These are phyloP conservation scores for Camelina laxa DNA, from an alignment of 345 rosid species.

Conservation along the genomic window DNA sequence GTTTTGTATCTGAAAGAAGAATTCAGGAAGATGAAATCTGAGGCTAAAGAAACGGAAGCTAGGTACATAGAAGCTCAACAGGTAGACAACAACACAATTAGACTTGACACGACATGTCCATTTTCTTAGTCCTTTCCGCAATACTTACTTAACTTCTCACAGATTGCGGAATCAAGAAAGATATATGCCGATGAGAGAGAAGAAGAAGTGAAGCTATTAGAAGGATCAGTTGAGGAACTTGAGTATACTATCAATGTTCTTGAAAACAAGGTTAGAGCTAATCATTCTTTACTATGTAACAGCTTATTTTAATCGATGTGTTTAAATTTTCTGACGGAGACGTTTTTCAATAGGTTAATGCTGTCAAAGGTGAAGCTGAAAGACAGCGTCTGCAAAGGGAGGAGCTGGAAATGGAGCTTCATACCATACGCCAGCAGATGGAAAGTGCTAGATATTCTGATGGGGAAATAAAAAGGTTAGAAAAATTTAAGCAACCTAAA, in stretches of 20 bases:
- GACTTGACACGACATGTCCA: conserved; percentile 14
- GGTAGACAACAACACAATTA: conserved; percentile 48
- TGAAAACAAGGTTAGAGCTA: conserved; percentile 73
- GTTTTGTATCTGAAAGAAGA: conserved; percentile 63
- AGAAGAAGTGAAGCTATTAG: conserved; percentile 82
- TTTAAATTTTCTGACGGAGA: conserved; percentile 38
- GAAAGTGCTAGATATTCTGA: conserved; percentile 66
- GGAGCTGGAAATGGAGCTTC: conserved; percentile 88
- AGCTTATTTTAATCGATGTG: conserved; percentile 3
- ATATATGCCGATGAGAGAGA: conserved; percentile 77
- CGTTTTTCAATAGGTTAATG: conserved; percentile 64
- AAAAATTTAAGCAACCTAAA: conserved; percentile 6
- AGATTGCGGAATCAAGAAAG: conserved; percentile 82
- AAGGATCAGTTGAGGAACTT: conserved; percentile 91
- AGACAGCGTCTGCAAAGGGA: conserved; percentile 84
- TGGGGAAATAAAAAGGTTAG: conserved; percentile 72
- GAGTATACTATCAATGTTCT: conserved; percentile 78
- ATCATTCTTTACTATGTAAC: conserved; percentile 18
- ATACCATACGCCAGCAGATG: conserved; percentile 68
- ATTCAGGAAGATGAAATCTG: conserved; percentile 56
- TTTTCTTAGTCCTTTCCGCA: conserved; percentile 19
- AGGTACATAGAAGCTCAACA: conserved; percentile 71
- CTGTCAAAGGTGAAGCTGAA: conserved; percentile 92
- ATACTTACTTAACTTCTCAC: conserved; percentile 32
- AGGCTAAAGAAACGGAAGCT: conserved; percentile 67